Evolutionary conservation across 2,329 filamentous ascomycete genomes (phyloP), one percentile per base, ranked within the genome.

Genomic region (Colletotrichum chlorophyti): DNA sequence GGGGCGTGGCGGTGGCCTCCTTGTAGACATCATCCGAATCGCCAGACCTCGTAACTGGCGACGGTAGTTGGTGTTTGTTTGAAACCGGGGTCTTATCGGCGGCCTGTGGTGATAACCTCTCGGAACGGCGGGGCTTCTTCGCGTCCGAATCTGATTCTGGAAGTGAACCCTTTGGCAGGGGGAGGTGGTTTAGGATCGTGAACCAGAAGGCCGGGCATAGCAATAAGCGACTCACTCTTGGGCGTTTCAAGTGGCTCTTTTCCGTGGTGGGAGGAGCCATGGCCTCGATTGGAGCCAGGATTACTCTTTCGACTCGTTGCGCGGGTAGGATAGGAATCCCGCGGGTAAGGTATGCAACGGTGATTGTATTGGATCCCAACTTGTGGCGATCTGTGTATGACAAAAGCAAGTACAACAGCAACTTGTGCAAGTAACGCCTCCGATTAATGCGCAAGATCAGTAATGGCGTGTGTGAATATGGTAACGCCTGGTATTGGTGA

Each of bases 181-280:
- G 66, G 62, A 55, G 31, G 63, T 55, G 59, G 37, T 60, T 57
- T 61, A 61, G 58, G 35, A 63, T 54, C 47, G 47, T 27, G 62
- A 55, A 62, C 54, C 47, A 61, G 58, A 52, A 53, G 46, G 38
- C 46, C 35, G 61, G 58, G 64, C 54, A 64, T 63, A 61, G 59
- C 29, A 65, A 59, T 19, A 48, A 52, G 58, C 65, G 61, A 72
- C 84, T 71, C 81, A 95, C 91, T 74, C 89, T 84, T 66, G 80
- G 85, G 71, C 92, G 88, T 81, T 96, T 96, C 78, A 95, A 86
- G 77, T 91, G 89, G 79, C 89, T 93, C 79, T 91, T 91, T 76
- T 95, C 90, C 65, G 75, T 73, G 67, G 80, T 77, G 74, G 86
- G 77, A 74, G 86, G 81, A 74, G 85, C 77, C 85, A 87, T 87